Percentiles rank a stretch among this genome's conserved stretches.
Evolutionary conservation across 2,329 filamentous ascomycete genomes (phyloP).

Genomic region (Sphaerulina populicola): DNA sequence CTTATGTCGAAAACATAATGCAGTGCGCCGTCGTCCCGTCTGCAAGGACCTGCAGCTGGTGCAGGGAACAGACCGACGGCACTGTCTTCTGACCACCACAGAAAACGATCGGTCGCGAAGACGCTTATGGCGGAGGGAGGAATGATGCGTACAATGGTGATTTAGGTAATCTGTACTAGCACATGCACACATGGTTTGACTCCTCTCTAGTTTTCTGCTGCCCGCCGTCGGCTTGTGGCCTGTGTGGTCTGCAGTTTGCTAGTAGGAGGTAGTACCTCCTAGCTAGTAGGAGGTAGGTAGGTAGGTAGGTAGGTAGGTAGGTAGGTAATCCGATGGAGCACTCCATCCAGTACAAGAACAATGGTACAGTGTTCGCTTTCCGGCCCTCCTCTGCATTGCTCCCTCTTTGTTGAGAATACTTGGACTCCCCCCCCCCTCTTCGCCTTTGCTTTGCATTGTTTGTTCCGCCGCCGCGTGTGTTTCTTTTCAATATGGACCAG

Average conservation of each 20-base stretch:
- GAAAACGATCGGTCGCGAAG: neutral
- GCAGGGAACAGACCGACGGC: neutral
- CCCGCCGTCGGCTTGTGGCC: neutral
- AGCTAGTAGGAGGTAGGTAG: neutral
- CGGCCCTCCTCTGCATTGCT: neutral
- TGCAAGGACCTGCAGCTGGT: neutral
- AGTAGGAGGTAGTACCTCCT: neutral
- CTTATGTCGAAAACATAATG: neutral
- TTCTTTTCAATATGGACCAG: conserved; percentile 1
- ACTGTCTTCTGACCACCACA: neutral
- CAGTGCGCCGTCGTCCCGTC: neutral
- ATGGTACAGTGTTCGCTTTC: neutral
- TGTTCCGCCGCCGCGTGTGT: neutral
- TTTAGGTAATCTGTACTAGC: neutral
- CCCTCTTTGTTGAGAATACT: neutral
- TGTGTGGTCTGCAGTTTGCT: neutral
- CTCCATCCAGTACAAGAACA: neutral
- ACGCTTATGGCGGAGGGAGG: neutral
- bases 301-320: no score
- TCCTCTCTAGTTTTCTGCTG: neutral
- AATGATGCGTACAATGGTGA: neutral
- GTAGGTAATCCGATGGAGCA: neutral
- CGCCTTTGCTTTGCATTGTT: conserved; percentile 3
- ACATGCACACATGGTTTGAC: conserved; percentile 7
- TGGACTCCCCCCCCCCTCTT: neutral